Conservation (phyloP, 176 grass and related monocot species). For the Ampelocalamus luodianensis region DNA sequence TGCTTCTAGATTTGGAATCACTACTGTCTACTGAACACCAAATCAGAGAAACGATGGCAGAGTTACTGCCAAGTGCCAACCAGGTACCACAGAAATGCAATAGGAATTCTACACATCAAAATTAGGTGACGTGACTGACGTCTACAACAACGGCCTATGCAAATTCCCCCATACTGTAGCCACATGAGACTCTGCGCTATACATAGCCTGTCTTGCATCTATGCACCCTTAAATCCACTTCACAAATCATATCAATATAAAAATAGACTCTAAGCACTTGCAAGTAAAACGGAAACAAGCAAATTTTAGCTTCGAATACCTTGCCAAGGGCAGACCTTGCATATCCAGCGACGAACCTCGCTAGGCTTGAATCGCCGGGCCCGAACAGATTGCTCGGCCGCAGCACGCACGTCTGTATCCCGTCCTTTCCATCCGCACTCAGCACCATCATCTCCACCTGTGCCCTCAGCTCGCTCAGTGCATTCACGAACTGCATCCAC, state of each 20-base stretch:
- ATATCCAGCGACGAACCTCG: constrained; percentile 62
- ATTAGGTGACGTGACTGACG: neutral
- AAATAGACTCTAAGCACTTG: neutral
- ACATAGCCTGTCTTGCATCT: neutral
- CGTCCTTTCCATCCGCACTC: constrained; percentile 59
- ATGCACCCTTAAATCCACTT: constrained; percentile 7
- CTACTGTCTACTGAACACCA: neutral
- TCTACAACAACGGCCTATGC: neutral
- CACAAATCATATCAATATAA: neutral
- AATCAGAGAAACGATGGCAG: constrained; percentile 5
- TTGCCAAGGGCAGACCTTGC: constrained; percentile 63
- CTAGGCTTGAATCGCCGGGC: constrained; percentile 63
- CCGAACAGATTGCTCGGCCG: constrained; percentile 88
- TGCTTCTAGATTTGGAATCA: constrained; percentile 5
- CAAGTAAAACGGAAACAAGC: neutral
- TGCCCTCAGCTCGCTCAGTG: constrained; percentile 69
- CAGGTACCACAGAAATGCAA: constrained; percentile 3
- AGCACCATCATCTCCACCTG: constrained; percentile 89
- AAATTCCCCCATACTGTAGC: constrained; percentile 8
- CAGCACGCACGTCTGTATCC: constrained; percentile 72
- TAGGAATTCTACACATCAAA: neutral
- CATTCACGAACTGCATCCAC: constrained; percentile 59
- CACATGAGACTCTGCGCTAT: neutral
- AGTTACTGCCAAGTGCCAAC: neutral
- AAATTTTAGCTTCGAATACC: constrained; percentile 53